phyloP scores from a whole-genome alignment of 148 eudicot species.

The Chenopodium quinoa region DNA sequence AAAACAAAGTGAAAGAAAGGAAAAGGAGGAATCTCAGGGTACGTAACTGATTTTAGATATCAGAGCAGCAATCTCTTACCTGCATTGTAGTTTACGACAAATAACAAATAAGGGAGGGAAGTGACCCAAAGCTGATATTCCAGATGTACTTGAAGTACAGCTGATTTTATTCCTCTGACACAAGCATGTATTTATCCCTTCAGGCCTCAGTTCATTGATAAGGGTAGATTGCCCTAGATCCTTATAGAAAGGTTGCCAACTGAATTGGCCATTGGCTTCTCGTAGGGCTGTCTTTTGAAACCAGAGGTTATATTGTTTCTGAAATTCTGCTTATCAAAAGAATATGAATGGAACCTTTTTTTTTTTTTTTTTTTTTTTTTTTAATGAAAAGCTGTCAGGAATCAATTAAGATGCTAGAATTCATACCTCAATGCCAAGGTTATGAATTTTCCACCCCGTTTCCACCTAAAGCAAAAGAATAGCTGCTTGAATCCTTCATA shows the following conservation, averaged over 20 bases:
- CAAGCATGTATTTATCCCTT: background rate
- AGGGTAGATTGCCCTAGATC: constrained; percentile 4
- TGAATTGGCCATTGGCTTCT: constrained; percentile 11
- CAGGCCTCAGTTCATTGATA: constrained; percentile 7
- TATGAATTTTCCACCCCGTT: background rate
- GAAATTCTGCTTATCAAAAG: background rate
- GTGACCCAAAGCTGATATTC: constrained; percentile 5
- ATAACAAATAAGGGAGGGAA: background rate
- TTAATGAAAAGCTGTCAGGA: background rate
- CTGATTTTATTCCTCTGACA: constrained; percentile 11
- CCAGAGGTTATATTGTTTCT: background rate
- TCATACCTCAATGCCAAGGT: background rate
- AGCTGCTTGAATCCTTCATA: background rate
- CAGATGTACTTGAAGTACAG: constrained; percentile 17
- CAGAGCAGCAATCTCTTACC: background rate
- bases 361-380: background rate
- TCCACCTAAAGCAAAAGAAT: background rate
- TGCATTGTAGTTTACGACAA: background rate
- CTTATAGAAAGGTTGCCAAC: constrained; percentile 6
- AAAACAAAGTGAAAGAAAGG: background rate
- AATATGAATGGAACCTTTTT: constrained; percentile 5
- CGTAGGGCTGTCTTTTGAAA: constrained; percentile 1
- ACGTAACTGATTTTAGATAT: background rate
- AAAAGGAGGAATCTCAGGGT: background rate
- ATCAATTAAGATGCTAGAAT: constrained; percentile 4